Percentiles rank a stretch among this genome's conserved stretches.
Evolutionary conservation across 2,329 filamentous ascomycete genomes (phyloP).

Genomic region (Chaetothyriales sp.): DNA sequence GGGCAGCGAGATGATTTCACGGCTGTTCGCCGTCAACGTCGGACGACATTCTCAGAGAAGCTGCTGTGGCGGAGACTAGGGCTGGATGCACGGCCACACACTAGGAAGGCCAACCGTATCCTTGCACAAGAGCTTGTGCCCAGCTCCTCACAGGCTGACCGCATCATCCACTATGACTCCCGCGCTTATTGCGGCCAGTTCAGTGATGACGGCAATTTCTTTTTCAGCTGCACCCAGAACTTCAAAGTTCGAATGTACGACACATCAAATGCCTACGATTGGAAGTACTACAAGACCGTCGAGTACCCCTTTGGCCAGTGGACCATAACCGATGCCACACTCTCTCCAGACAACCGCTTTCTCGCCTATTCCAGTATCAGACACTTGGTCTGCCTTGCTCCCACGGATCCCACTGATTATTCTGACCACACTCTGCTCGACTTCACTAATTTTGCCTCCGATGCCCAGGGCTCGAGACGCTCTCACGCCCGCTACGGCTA

Average conservation of each 20-base stretch:
- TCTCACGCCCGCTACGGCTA: constrained; percentile 8
- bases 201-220: constrained; percentile 93
- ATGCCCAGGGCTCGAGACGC: constrained; percentile 2
- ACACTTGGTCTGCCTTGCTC: constrained; percentile 68
- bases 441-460: constrained; percentile 39
- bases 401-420: constrained; percentile 69
- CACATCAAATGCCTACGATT: constrained; percentile 86
- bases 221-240: constrained; percentile 83
- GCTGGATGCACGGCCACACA: constrained; percentile 39
- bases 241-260: constrained; percentile 96
- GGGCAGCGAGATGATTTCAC: constrained; percentile 51
- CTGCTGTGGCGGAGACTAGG: constrained; percentile 75
- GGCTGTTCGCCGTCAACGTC: constrained; percentile 41
- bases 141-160: constrained; percentile 55
- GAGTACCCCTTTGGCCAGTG: constrained; percentile 76
- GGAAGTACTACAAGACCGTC: constrained; percentile 90
- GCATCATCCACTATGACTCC: constrained; percentile 73
- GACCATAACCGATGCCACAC: constrained; percentile 87
- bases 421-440: constrained; percentile 72
- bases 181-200: constrained; percentile 93
- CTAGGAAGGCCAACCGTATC: constrained; percentile 49
- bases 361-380: constrained; percentile 85
- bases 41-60: constrained; percentile 48
- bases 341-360: constrained; percentile 84
- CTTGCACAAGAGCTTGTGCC: constrained; percentile 65